Evolutionary conservation across 441 rosid genomes (phyloP), one percentile per base, ranked within the genome.

Genomic region (Erodium texanum): DNA sequence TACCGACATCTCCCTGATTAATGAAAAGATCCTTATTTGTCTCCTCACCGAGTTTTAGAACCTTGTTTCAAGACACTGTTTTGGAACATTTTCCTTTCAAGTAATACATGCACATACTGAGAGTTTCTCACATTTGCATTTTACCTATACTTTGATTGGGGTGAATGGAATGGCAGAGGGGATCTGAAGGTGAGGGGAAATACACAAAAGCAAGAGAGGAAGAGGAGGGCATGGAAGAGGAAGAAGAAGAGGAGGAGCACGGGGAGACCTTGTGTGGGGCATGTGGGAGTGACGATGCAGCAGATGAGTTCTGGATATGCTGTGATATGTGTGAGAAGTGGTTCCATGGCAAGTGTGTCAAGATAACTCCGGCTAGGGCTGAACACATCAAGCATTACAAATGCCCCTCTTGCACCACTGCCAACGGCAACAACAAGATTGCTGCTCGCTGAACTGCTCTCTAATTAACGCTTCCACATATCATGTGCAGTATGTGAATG

Each of bases 271-370:
- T 85, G 23, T 93, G 99, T 67, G 97, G 97, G 54, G 97, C 97
- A 10, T 94, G 97, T 54, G 96, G 97, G 64, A 92, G 91, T 62
- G 85, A 87, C 82, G 87, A 93, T 74, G 96, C 87, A 29, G 70
- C 84, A 5, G 93, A 93, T 61, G 97, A 90, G 65, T 93, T 93
- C 73, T 91, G 97, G 99, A 93, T 93, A 69, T 86, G 93, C 84
- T 91, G 97, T 6, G 98, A 93, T 70, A 75, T 83, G 19, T 91
- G 96, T 14, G 97, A 93, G 84, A 83, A 79, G 83, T 91, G 97
- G 99, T 91, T 91, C 84, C 99, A 89, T 70, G 97, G 97, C 3
- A 86, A 84, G 74, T 91, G 99, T n/a, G 99, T 93, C 71, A 93
- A 93, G 90, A 89, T 91, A 9, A 93, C 99, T 56, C 97, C 99